Evolutionary conservation across 805 yeast species (phyloP), one percentile per base, ranked within the genome.

Genomic region (Starmerella davenportii): DNA sequence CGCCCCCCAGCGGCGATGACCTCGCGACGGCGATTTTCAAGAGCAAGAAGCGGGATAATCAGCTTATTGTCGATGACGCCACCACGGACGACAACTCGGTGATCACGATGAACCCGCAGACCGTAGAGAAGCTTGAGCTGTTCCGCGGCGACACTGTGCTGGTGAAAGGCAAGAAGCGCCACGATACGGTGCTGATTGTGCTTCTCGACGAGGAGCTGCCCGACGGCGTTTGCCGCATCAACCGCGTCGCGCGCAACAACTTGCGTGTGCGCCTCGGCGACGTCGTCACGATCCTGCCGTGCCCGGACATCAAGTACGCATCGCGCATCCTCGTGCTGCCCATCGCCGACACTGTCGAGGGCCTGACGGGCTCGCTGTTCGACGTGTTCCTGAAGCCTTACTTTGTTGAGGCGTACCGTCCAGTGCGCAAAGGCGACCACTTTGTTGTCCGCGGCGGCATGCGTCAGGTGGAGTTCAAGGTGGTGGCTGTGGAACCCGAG

Each of bases 381-480:
- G 99, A 90, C 55, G 94, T 85, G 19, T 90, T 78, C 65, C 70
- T 90, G 59, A 90, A 90, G 65, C 98, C 98, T 30, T 90, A 90
- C 65, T 90, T 90, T 58, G 95, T 90, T 34, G 99, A 90, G 64
- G 95, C 98, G 41, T 90, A 90, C 64, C 77, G 98, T 63, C 98
- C 98, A 3, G 95, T 90, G 30, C 79, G 95, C 63, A 87, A 85
- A 59, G 95, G 95, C 48, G 98, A 90, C 57, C 79, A 80, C 52
- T 90, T 90, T 62, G 74, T 87, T 35, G 96, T 82, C 20, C 75
- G 98, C 60, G 98, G 98, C 55, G 95, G 95, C 58, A 90, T 90
- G 98, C 76, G 98, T 64, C 96, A 87, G 59, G 98, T 90, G 33
- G 98, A 90, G 61, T 90, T 90, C 66, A 92, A 90, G 62, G 95